These are phyloP conservation scores for Ophiostoma angusticollis DNA, from an alignment of 2,329 filamentous ascomycete genomes.

Conservation along the genomic window DNA sequence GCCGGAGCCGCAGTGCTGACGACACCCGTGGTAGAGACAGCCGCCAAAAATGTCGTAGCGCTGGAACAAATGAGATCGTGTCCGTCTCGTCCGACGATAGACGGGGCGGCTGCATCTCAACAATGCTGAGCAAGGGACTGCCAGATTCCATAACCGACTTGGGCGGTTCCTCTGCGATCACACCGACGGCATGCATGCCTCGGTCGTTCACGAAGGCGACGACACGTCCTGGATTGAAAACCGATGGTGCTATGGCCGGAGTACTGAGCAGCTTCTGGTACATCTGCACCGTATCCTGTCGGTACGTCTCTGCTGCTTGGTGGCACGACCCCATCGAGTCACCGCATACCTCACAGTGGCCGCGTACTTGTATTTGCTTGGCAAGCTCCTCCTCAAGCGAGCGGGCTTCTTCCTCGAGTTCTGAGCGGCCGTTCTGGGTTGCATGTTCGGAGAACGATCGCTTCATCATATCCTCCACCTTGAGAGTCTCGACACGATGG, in stretches of 20 bases:
- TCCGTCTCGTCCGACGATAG: constrained; percentile 68
- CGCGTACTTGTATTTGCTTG: constrained; percentile 61
- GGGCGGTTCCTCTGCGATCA: constrained; percentile 39
- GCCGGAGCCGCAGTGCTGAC: constrained; percentile 55
- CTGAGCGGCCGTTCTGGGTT: constrained; percentile 82
- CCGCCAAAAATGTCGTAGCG: constrained; percentile 51
- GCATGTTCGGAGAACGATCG: constrained; percentile 97
- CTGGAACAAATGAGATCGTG: constrained; percentile 67
- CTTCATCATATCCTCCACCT: constrained; percentile 99
- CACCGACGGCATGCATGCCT: constrained; percentile 67
- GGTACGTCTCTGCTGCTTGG: constrained; percentile 66
- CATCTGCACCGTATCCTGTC: constrained; percentile 65
- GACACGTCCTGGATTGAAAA: constrained; percentile 64
- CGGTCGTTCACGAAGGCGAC: constrained; percentile 70
- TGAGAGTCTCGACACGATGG: constrained; percentile 84
- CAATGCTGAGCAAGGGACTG: constrained; percentile 59
- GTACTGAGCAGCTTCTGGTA: constrained; percentile 66
- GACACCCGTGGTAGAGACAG: constrained; percentile 53
- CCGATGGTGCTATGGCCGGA: constrained; percentile 59
- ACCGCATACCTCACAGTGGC: constrained; percentile 73
- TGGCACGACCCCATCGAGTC: constrained; percentile 69
- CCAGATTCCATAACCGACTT: constrained; percentile 43
- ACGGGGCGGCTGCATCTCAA: constrained; percentile 60
- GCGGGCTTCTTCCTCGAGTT: constrained; percentile 91
- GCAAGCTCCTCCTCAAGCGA: constrained; percentile 82